Evolutionary conservation across 768 basidiomycete species (phyloP).

Genomic region (Kwoniella dendrophila): DNA sequence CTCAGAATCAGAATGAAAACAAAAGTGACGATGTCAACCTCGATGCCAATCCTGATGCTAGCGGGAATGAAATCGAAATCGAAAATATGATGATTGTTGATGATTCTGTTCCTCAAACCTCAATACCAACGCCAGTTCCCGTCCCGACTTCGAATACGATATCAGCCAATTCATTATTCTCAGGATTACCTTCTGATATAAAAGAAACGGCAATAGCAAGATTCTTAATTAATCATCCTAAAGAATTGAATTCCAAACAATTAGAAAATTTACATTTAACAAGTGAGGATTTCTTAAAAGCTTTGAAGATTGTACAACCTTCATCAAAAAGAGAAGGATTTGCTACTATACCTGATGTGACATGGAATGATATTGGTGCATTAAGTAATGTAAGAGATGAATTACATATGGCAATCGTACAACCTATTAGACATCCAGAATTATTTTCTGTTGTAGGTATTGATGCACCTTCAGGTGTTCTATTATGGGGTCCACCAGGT

Average conservation of each 20-base stretch:
- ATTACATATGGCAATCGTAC: constrained; percentile 95
- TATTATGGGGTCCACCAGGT: constrained; percentile 98
- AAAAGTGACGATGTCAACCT: no score
- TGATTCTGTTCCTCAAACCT: neutral
- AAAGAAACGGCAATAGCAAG: constrained; percentile 71
- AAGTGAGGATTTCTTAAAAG: constrained; percentile 73
- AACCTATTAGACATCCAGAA: constrained; percentile 87
- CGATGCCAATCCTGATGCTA: no score
- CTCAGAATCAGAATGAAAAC: neutral
- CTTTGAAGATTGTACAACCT: constrained; percentile 87
- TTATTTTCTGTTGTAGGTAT: constrained; percentile 87
- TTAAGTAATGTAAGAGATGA: constrained; percentile 83
- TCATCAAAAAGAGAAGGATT: constrained; percentile 98
- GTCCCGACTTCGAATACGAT: constrained; percentile 15
- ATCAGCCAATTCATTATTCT: constrained; percentile 38
- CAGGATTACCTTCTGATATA: constrained; percentile 60
- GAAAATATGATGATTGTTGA: constrained; percentile 55
- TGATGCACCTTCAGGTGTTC: constrained; percentile 84
- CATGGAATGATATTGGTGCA: constrained; percentile 93
- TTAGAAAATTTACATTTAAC: constrained; percentile 81
- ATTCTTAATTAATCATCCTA: constrained; percentile 85
- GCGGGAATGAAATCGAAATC: constrained; percentile 19
- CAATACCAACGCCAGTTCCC: constrained; percentile 5
- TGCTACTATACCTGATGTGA: constrained; percentile 91
- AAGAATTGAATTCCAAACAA: constrained; percentile 73